Conservation (phyloP, 1,284 basidiomycete species). For the Neotropicomus parvogracilis region DNA sequence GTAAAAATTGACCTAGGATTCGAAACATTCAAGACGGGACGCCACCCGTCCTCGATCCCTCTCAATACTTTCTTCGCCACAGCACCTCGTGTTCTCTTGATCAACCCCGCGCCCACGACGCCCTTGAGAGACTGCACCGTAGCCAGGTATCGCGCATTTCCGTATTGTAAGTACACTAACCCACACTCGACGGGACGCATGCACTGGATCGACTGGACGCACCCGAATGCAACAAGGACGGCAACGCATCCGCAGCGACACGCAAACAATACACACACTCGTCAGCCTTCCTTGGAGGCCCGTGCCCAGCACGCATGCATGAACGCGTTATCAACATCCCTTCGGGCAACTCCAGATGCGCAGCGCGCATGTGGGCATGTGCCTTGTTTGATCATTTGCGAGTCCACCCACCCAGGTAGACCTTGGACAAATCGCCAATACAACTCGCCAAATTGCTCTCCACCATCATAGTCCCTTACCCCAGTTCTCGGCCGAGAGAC, state of each 20-base stretch:
- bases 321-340: conserved; percentile 59
- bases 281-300: conserved; percentile 46
- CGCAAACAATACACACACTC: conserved; percentile 74
- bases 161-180: conserved; percentile 30
- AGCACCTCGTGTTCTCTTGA: conserved; percentile 76
- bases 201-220: conserved; percentile 22
- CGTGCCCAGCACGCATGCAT: conserved; percentile 25
- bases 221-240: conserved; percentile 59
- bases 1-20: too few relatives aligned
- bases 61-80: conserved; percentile 84
- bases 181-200: background rate
- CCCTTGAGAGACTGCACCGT: conserved; percentile 86
- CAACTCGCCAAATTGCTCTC: conserved; percentile 82
- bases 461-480: conserved; percentile 94
- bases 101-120: conserved; percentile 75
- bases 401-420: too few relatives aligned
- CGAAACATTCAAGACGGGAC: too few relatives aligned
- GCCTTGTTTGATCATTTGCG: conserved; percentile 66
- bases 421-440: too few relatives aligned
- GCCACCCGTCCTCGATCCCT: too few relatives aligned
- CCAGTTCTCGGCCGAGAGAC: too few relatives aligned
- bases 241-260: conserved; percentile 64
- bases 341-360: conserved; percentile 75
- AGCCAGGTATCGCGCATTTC: conserved; percentile 84
- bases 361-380: too few relatives aligned